Evolutionary conservation across 2,329 filamentous ascomycete genomes (phyloP).

Genomic region (Periconia digitata): DNA sequence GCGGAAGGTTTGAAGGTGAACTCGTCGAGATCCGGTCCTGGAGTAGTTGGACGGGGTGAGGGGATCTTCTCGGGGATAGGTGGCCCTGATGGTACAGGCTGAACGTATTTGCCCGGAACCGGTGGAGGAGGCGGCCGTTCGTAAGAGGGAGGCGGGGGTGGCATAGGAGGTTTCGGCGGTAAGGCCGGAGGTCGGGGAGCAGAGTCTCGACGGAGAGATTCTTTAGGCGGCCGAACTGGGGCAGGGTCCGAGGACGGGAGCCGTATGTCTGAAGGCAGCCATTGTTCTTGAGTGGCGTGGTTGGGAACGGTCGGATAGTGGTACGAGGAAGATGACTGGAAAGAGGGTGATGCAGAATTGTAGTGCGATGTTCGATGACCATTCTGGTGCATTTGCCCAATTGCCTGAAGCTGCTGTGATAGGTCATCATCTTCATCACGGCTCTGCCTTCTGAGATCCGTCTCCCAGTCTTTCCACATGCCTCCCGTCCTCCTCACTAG

Average conservation of each 20-base stretch:
- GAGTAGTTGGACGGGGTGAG: constrained; percentile 27
- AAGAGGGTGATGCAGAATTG: constrained; percentile 26
- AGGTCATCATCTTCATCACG: constrained; percentile 51
- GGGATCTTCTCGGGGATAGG: constrained; percentile 27
- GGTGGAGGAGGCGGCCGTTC: constrained; percentile 25
- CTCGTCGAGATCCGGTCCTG: constrained; percentile 54
- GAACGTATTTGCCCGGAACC: constrained; percentile 32
- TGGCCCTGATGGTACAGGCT: constrained; percentile 11
- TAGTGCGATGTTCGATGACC: constrained; percentile 26
- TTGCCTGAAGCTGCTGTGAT: constrained; percentile 55
- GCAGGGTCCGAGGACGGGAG: constrained; percentile 13
- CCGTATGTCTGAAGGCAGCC: constrained; percentile 26
- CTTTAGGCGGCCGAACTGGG: constrained; percentile 45
- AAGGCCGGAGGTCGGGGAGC: constrained; percentile 27
- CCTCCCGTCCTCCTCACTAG: constrained; percentile 57
- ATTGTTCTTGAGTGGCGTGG: constrained; percentile 38
- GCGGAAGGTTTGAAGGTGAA: constrained; percentile 83
- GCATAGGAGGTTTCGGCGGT: constrained; percentile 31
- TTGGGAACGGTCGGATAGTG: constrained; percentile 50
- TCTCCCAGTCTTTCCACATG: constrained; percentile 57
- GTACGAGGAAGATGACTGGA: constrained; percentile 36
- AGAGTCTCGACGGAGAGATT: constrained; percentile 28
- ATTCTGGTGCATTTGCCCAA: constrained; percentile 43
- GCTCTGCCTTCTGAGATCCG: constrained; percentile 32
- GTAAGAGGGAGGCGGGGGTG: constrained; percentile 14